A percentile compares a stretch with the other conserved stretches of the same genome.
phyloP scores from a whole-genome alignment of 441 rosid genomes.

The Eruca vesicaria region DNA sequence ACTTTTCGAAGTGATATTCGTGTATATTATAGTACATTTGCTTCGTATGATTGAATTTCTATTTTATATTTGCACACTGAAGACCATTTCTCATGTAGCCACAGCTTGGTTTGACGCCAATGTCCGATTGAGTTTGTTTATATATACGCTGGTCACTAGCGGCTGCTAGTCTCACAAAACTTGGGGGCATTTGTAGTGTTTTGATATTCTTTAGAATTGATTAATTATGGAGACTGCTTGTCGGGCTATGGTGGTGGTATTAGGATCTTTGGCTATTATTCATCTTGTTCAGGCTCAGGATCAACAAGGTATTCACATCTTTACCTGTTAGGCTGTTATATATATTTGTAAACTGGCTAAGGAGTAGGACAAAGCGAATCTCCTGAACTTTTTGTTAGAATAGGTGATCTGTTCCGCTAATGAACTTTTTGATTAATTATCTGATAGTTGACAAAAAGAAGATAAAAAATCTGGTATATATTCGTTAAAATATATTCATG shows the following conservation, averaged over 20 bases:
- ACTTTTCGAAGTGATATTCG: background rate
- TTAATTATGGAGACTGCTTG: background rate
- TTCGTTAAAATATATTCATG: background rate
- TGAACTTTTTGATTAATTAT: background rate
- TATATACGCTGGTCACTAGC: background rate
- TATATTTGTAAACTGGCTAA: background rate
- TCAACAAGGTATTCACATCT: no score
- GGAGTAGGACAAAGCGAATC: background rate
- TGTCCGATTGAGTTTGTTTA: background rate
- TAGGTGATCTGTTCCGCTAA: background rate
- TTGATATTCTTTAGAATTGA: background rate
- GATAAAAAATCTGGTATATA: background rate
- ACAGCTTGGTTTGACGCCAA: background rate
- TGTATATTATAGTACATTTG: background rate
- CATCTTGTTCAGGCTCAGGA: conserved; percentile 18
- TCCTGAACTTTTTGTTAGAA: background rate
- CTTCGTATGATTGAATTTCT: background rate
- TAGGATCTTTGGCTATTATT: conserved; percentile 4
- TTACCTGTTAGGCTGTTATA: no score
- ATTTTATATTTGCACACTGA: background rate
- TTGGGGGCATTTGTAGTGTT: background rate
- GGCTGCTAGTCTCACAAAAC: background rate
- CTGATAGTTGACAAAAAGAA: background rate
- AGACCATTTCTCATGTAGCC: background rate
- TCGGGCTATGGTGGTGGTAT: background rate